phyloP scores from a whole-genome alignment of 106 monocot genomes.

The Vanilla planifolia region DNA sequence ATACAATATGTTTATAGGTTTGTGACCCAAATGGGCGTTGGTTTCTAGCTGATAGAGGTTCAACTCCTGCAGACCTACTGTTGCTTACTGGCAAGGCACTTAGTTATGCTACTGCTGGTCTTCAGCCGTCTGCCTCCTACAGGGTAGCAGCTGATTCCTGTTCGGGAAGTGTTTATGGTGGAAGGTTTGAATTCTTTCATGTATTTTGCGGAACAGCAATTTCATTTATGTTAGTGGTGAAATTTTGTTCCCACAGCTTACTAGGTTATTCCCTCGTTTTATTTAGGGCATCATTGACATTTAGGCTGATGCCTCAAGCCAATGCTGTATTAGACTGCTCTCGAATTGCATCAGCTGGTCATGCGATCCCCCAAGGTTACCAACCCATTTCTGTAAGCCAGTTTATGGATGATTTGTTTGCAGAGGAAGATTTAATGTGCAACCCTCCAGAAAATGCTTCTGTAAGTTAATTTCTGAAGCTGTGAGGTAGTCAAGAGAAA shows the following conservation, averaged over 20 bases:
- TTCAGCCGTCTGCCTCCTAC: slow-evolving; percentile 66
- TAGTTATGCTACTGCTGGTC: slow-evolving; percentile 74
- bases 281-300: slow-evolving; percentile 65
- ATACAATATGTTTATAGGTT: slow-evolving; percentile 51
- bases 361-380: slow-evolving; percentile 74
- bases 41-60: slow-evolving; percentile 69
- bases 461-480: slow-evolving; percentile 34
- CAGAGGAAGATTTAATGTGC: slow-evolving; percentile 55
- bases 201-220: background rate
- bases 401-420: slow-evolving; percentile 80
- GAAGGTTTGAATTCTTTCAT: slow-evolving; percentile 37
- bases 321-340: slow-evolving; percentile 79
- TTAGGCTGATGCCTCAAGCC: slow-evolving; percentile 76
- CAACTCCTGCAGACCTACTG: slow-evolving; percentile 53
- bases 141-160: slow-evolving; percentile 25
- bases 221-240: background rate
- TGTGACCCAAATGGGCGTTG: slow-evolving; percentile 92
- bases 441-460: slow-evolving; percentile 36
- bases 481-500: background rate
- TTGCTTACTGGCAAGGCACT: slow-evolving; percentile 82
- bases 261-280: slow-evolving; percentile 4
- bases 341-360: slow-evolving; percentile 73
- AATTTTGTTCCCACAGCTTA: background rate
- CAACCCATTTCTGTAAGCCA: slow-evolving; percentile 76
- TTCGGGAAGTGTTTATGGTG: slow-evolving; percentile 22